Evolutionary conservation across 2,329 filamentous ascomycete genomes (phyloP).

Genomic region (Pseudogymnoascus sp.): DNA sequence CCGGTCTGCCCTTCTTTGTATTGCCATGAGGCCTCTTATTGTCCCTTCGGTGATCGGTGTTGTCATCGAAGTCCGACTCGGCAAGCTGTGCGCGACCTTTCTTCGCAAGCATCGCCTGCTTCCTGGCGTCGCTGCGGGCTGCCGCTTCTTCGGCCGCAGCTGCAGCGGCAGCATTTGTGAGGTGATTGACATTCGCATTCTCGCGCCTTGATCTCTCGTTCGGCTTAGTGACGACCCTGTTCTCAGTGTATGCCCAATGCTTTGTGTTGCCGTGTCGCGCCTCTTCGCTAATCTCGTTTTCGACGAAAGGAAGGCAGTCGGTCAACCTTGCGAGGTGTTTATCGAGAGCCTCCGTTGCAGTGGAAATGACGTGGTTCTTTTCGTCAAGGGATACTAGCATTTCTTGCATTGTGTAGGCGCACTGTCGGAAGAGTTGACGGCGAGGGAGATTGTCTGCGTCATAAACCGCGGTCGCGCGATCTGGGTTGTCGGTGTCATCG

Average conservation of each 20-base stretch:
- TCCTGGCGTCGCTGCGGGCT: conserved; percentile 73
- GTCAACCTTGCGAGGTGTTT: conserved; percentile 80
- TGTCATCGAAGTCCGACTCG: conserved; percentile 75
- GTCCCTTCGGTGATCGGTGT: conserved; percentile 38
- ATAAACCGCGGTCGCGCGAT: conserved; percentile 38
- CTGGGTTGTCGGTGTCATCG: conserved; percentile 35
- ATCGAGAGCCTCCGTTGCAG: conserved; percentile 81
- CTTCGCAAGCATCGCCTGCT: conserved; percentile 71
- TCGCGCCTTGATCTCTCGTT: conserved; percentile 72
- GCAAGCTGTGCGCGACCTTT: conserved; percentile 47
- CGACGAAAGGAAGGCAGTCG: conserved; percentile 77
- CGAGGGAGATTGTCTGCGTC: conserved; percentile 53
- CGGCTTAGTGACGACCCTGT: conserved; percentile 56
- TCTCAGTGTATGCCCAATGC: conserved; percentile 93
- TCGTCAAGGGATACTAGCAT: conserved; percentile 90
- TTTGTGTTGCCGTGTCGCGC: conserved; percentile 83
- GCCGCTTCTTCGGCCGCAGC: conserved; percentile 76
- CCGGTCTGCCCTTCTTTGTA: conserved; percentile 55
- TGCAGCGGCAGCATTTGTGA: conserved; percentile 61
- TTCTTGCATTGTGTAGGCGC: conserved; percentile 69
- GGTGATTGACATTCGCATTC: conserved; percentile 63
- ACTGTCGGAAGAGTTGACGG: conserved; percentile 68
- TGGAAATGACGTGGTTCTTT: conserved; percentile 93
- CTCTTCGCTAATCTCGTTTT: conserved; percentile 86
- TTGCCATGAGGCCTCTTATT: conserved; percentile 55